Percentiles rank a stretch among this genome's conserved stretches.
Conservation (phyloP, 1,284 basidiomycete species). For the Apiotrichum mycotoxinovorans region DNA sequence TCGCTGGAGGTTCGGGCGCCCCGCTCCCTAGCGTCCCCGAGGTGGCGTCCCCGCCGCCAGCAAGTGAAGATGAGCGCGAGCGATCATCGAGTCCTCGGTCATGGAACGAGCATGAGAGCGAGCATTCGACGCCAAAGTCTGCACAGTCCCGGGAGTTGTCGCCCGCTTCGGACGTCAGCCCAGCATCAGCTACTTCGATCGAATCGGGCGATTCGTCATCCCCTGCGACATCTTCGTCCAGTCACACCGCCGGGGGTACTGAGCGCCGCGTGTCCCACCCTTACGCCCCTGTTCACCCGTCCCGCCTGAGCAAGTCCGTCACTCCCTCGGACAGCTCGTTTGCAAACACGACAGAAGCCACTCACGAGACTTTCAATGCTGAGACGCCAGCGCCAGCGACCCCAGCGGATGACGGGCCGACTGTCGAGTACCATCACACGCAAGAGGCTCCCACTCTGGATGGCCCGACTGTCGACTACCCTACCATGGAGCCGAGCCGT, state of each 20-base stretch:
- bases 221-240: not conserved
- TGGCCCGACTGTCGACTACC: not conserved
- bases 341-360: conserved; percentile 18
- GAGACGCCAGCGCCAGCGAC: not conserved
- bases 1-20: not conserved
- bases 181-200: not conserved
- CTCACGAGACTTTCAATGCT: not conserved
- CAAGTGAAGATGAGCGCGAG: not conserved
- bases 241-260: not conserved
- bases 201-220: not conserved
- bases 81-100: not conserved
- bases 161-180: not conserved
- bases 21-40: conserved; percentile 2
- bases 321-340: conserved; percentile 38
- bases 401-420: not conserved
- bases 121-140: not conserved
- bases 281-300: conserved; percentile 45
- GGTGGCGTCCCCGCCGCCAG: not conserved
- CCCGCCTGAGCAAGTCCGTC: conserved; percentile 46
- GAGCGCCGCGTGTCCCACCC: conserved; percentile 36
- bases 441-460: not conserved
- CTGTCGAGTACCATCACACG: not conserved
- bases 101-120: not conserved
- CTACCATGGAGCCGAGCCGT: not conserved
- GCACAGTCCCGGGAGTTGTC: not conserved